Percentiles rank a stretch among this genome's conserved stretches.
These are phyloP conservation scores for Pythium insidiosum DNA, from an alignment of 352 stramenopile species.

Conservation along the genomic window DNA sequence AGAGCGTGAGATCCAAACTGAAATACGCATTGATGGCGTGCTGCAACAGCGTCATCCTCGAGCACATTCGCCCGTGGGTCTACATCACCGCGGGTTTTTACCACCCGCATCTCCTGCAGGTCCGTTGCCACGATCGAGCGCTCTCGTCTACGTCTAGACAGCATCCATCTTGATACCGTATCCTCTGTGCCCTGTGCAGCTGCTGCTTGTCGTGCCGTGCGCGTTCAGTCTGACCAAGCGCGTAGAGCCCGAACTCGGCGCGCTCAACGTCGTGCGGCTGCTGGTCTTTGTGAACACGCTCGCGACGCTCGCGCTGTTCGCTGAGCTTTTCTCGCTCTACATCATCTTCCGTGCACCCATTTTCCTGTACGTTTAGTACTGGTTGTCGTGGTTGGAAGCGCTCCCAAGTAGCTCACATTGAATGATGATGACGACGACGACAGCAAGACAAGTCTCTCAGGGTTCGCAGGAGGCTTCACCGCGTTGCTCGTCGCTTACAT, in stretches of 20 bases:
- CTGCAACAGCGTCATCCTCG: constrained; percentile 56
- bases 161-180: too few species aligned
- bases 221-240: constrained; percentile 65
- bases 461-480: constrained; percentile 71
- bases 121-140: constrained; percentile 4
- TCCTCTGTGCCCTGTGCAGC: too few species aligned
- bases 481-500: constrained; percentile 77
- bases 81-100: constrained; percentile 84
- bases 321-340: constrained; percentile 76
- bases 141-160: too few species aligned
- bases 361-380: constrained; percentile 56
- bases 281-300: constrained; percentile 70
- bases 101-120: constrained; percentile 70
- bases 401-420: too few species aligned
- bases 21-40: background rate
- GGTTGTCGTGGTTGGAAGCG: too few species aligned
- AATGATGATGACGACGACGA: too few species aligned
- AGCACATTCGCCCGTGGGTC: constrained; percentile 82
- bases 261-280: constrained; percentile 51
- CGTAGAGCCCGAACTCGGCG: constrained; percentile 66
- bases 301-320: constrained; percentile 64
- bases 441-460: constrained; percentile 67
- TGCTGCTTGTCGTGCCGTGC: constrained; percentile 62
- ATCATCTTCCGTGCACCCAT: constrained; percentile 71
- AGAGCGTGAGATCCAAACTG: too few species aligned